phyloP scores from a whole-genome alignment of 2,329 filamentous ascomycete genomes.

The Fusarium napiforme region DNA sequence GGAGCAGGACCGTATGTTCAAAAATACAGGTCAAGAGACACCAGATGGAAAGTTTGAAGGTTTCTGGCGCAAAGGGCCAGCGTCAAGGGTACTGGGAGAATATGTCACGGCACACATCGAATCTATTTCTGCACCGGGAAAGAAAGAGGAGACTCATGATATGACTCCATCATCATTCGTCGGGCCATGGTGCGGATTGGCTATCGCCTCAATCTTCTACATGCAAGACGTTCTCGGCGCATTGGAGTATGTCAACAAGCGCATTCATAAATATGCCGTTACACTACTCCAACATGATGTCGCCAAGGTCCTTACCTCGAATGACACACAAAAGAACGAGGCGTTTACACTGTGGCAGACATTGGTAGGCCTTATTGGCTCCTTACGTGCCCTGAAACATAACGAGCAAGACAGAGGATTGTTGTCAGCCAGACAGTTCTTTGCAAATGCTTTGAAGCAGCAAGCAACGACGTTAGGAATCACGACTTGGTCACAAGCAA shows the following conservation, averaged over 20 bases:
- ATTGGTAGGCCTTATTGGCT: neutral
- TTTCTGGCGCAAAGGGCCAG: neutral
- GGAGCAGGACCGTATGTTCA: neutral
- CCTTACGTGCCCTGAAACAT: accelerated
- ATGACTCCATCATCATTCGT: neutral
- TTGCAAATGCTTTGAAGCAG: neutral
- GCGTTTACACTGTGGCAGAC: neutral
- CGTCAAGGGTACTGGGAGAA: neutral
- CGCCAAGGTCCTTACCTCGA: accelerated
- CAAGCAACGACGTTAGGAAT: neutral
- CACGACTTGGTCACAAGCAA: neutral
- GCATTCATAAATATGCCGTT: neutral
- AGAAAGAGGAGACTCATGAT: accelerated
- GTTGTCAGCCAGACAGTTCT: neutral
- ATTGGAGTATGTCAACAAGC: neutral
- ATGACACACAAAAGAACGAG: neutral
- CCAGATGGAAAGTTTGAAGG: neutral
- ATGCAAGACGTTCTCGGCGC: neutral
- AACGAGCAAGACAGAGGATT: neutral
- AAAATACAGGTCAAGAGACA: neutral
- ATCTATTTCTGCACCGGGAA: neutral
- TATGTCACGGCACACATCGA: neutral
- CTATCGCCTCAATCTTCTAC: neutral
- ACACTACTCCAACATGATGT: neutral
- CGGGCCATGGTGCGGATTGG: neutral